Base-by-base conservation (phyloP, 495 filamentous ascomycete genomes). In the Aspergillus avenaceus region DNA sequence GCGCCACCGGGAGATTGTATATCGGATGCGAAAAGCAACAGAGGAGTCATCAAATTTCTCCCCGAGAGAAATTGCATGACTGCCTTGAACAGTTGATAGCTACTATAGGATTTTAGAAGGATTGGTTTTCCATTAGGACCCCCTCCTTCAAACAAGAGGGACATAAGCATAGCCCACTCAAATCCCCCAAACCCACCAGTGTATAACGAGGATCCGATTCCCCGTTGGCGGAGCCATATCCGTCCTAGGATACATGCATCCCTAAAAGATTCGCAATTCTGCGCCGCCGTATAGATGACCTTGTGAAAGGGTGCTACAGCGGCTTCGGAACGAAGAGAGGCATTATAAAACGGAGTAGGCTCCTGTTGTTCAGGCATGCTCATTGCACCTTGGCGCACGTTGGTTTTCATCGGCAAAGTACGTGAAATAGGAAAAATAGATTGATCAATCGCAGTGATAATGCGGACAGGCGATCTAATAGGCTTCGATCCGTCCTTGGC, bases 21-120 rank as follows among this genome's bases (percentile, higher is more conserved):
- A 19, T 70, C 64, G 5, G 54, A 58, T 28, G 65, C 58, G 40
- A 65, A 70, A 25, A 89, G 75, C 8, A 83, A 45, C 24, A 86
- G 67, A 2, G 88, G 83, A 29, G 81, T 82, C 31, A 74, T 80
- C 26, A 97, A 63, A 60, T 96, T 83, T 22, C 75, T 83, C 5
- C 77, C 74, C 8, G 88, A 80, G 14, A 98, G 68, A 60, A 89
- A 95, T 64, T 97, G 90, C 36, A 98, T 60, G 5, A 83, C 83
- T 1, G 86, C 91, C 63, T 95, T 97, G 75, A 98, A 96, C 49
- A 97, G 80, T 65, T 98, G 92, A 37, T 93, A 93, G 70, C 85
- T 87, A 67, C 86, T 95, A 55, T 95, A 87, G 7, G 88, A 87
- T 13, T 82, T 69, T 21, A 89, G 84, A 2, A 98, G 74, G 19